These are phyloP conservation scores for Sporothrix luriei DNA, from an alignment of 2,329 filamentous ascomycete species.

Conservation along the genomic window DNA sequence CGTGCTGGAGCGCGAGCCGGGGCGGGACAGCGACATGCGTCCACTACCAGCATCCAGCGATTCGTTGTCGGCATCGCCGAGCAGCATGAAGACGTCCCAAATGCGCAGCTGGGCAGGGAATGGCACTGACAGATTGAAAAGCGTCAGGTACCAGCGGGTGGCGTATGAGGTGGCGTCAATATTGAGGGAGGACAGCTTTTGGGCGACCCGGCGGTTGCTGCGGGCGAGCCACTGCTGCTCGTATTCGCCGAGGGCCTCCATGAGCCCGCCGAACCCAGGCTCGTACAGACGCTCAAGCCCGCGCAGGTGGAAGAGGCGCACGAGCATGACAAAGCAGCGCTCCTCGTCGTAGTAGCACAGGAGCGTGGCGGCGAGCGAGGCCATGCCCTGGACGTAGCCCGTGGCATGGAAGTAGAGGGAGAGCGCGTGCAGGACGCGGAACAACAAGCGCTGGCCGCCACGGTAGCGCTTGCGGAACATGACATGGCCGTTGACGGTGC, in stretches of 20 bases:
- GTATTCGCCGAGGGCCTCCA: constrained; percentile 83
- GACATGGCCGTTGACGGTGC: constrained; percentile 92
- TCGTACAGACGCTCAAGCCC: constrained; percentile 84
- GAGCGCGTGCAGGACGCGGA: constrained; percentile 88
- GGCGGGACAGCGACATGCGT: background rate
- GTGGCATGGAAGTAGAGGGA: constrained; percentile 88
- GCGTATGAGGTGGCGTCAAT: constrained; percentile 93
- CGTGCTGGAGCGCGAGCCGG: background rate
- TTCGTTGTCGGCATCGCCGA: constrained; percentile 62
- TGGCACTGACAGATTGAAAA: constrained; percentile 96
- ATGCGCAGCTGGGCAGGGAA: constrained; percentile 92
- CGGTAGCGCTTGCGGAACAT: constrained; percentile 94
- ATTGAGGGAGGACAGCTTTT: constrained; percentile 74
- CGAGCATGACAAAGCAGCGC: constrained; percentile 90
- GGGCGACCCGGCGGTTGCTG: constrained; percentile 67
- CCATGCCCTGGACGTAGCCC: constrained; percentile 98
- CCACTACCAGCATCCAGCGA: background rate
- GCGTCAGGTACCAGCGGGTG: constrained; percentile 93
- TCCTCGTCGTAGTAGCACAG: constrained; percentile 98
- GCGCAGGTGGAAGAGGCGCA: constrained; percentile 87
- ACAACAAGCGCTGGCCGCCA: constrained; percentile 87
- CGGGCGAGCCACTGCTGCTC: constrained; percentile 78
- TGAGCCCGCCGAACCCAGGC: constrained; percentile 80
- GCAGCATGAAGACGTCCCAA: constrained; percentile 96
- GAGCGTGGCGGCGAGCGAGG: constrained; percentile 84